Evolutionary conservation across 176 grass and related monocot species (phyloP).

Genomic region (Chloris gayana): DNA sequence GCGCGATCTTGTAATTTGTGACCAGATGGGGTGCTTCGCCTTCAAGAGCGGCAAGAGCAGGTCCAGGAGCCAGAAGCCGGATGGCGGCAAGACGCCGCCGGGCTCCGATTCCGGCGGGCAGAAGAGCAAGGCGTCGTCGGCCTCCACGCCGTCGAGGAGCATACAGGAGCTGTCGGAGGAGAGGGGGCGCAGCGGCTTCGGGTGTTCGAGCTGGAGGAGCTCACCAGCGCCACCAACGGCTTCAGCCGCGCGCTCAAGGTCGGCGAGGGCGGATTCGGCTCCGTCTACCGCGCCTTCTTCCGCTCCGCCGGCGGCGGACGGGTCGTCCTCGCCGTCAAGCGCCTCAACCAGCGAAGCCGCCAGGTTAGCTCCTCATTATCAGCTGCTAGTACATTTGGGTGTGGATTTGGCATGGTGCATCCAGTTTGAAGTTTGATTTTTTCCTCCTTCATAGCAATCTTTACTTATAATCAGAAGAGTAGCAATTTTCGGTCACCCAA

Average conservation of each 20-base stretch:
- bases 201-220: constrained; percentile 76
- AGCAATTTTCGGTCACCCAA: neutral
- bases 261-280: constrained; percentile 89
- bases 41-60: constrained; percentile 42
- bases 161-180: constrained; percentile 81
- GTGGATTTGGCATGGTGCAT: neutral
- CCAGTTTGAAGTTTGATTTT: neutral
- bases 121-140: constrained; percentile 44
- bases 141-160: constrained; percentile 47
- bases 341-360: constrained; percentile 71
- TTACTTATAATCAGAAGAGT: neutral
- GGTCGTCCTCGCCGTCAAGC: constrained; percentile 77
- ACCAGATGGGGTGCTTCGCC: constrained; percentile 50
- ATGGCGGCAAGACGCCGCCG: constrained; percentile 1
- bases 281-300: constrained; percentile 84
- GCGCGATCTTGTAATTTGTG: neutral
- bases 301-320: constrained; percentile 41
- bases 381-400: neutral
- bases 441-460: neutral
- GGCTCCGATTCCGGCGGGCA: neutral
- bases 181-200: constrained; percentile 62
- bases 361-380: constrained; percentile 49
- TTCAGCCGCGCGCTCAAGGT: constrained; percentile 88
- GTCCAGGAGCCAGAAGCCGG: constrained; percentile 21
- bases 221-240: constrained; percentile 61